phyloP scores from a whole-genome alignment of 306 rosid species.

The Gillenia trifoliata region DNA sequence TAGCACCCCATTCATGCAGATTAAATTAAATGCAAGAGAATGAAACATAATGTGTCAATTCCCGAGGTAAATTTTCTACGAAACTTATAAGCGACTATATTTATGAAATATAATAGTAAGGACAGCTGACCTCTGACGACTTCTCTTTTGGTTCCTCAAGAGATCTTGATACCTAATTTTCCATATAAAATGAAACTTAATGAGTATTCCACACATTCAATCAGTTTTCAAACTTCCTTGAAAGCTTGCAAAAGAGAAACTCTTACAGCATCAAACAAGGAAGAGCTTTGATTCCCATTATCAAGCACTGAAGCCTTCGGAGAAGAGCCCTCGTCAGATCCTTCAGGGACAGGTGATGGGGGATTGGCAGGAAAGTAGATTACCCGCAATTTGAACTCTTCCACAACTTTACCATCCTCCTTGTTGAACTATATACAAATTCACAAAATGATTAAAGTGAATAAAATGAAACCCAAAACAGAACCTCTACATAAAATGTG shows the following conservation, averaged over 20 bases:
- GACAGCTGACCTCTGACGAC: slow-evolving; percentile 35
- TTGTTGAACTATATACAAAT: slow-evolving; percentile 35
- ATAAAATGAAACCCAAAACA: not conserved
- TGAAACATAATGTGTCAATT: not conserved
- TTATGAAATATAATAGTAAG: not conserved
- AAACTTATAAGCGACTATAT: not conserved
- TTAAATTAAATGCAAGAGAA: not conserved
- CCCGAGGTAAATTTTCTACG: not conserved
- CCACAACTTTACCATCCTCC: slow-evolving; percentile 34
- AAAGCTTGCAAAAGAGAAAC: not conserved
- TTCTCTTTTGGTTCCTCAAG: slow-evolving; percentile 40
- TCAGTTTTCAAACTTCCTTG: not conserved
- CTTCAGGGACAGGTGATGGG: slow-evolving; percentile 48
- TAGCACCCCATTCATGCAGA: not conserved
- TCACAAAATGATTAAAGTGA: not conserved
- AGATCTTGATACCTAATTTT: slow-evolving; percentile 32
- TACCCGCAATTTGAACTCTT: slow-evolving; percentile 42
- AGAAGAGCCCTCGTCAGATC: slow-evolving; percentile 43
- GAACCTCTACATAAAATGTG: not conserved
- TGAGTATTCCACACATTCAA: not conserved
- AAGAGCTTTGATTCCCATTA: slow-evolving; percentile 33
- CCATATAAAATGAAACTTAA: slow-evolving; percentile 1
- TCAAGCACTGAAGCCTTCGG: slow-evolving; percentile 23
- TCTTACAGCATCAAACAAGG: slow-evolving; percentile 44
- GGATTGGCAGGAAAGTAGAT: slow-evolving; percentile 40